Conservation (phyloP, 164 flowering plant species). For the Magnolia kwangsiensis region DNA sequence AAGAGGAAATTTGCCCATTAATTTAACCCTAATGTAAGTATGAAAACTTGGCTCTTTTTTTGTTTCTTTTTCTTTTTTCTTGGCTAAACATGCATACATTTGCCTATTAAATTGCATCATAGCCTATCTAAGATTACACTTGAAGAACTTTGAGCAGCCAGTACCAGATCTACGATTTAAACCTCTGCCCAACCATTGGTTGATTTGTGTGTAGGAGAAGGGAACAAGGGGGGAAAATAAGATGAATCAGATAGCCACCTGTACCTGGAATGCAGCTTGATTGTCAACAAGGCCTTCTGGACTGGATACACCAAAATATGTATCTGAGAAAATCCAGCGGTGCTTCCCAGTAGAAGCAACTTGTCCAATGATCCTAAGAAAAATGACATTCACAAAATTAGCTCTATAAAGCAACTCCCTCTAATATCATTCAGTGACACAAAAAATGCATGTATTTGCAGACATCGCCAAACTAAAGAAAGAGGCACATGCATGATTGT, state of each 20-base stretch:
- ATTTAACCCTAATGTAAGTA: not conserved
- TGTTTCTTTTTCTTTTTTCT: not conserved
- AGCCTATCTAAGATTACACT: not conserved
- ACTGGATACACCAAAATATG: conserved; percentile 26
- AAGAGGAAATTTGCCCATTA: not conserved
- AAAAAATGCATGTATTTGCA: not conserved
- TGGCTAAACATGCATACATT: not conserved
- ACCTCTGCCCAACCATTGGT: not conserved
- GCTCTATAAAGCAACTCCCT: not conserved
- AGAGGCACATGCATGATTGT: not conserved
- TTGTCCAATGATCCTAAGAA: conserved; percentile 54
- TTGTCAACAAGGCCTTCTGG: conserved; percentile 18
- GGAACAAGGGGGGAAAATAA: not conserved
- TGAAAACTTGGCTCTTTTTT: not conserved
- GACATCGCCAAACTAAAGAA: not conserved
- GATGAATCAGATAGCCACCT: not conserved
- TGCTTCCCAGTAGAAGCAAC: conserved; percentile 60
- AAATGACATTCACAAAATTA: conserved; percentile 12
- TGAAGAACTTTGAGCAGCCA: not conserved
- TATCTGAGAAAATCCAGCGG: conserved; percentile 56
- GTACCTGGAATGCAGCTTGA: conserved; percentile 45
- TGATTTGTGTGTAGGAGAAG: not conserved
- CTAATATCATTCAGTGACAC: not conserved
- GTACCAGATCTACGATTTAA: not conserved
- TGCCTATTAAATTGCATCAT: not conserved